Evolutionary conservation across 2,329 filamentous ascomycete species (phyloP).

Genomic region (Penicillium sp.): DNA sequence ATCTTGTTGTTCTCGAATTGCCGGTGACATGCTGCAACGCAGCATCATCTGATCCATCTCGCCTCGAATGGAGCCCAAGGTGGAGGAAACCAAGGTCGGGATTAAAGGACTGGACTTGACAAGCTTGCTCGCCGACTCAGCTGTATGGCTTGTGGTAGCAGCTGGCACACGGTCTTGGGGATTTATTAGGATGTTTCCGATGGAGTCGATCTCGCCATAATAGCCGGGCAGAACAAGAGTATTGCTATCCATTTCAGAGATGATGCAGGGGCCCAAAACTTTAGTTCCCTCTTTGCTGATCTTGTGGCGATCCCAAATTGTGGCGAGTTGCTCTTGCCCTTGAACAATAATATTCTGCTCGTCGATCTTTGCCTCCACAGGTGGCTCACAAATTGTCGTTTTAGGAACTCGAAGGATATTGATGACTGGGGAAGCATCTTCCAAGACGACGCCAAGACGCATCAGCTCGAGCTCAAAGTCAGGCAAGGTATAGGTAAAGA

Average conservation of each 20-base stretch:
- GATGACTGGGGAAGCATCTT: slow-evolving; percentile 44
- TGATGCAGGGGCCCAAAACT: slow-evolving; percentile 47
- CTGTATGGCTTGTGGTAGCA: slow-evolving; percentile 31
- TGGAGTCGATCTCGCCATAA: slow-evolving; percentile 47
- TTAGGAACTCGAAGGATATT: slow-evolving; percentile 36
- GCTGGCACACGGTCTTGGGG: slow-evolving; percentile 33
- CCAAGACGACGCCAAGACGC: slow-evolving; percentile 46
- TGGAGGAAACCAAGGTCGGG: slow-evolving; percentile 46
- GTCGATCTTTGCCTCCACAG: slow-evolving; percentile 37
- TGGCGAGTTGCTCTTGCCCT: slow-evolving; percentile 42
- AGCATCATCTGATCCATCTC: slow-evolving; percentile 55
- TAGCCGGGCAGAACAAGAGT: slow-evolving; percentile 51
- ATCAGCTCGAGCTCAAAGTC: slow-evolving; percentile 50
- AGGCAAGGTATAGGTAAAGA: slow-evolving; percentile 47
- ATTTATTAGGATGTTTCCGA: slow-evolving; percentile 51
- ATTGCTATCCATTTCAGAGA: slow-evolving; percentile 54
- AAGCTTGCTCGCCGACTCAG: slow-evolving; percentile 37
- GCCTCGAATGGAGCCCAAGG: slow-evolving; percentile 46
- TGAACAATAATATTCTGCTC: slow-evolving; percentile 43
- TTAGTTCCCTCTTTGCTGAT: slow-evolving; percentile 42
- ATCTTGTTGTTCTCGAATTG: slow-evolving; percentile 52
- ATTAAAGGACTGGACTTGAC: slow-evolving; percentile 44
- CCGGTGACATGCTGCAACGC: slow-evolving; percentile 52
- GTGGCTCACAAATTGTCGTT: slow-evolving; percentile 27
- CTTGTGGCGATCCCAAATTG: slow-evolving; percentile 46